Base-by-base conservation (phyloP, 306 rosid genomes). In the Sicyos edulis region DNA sequence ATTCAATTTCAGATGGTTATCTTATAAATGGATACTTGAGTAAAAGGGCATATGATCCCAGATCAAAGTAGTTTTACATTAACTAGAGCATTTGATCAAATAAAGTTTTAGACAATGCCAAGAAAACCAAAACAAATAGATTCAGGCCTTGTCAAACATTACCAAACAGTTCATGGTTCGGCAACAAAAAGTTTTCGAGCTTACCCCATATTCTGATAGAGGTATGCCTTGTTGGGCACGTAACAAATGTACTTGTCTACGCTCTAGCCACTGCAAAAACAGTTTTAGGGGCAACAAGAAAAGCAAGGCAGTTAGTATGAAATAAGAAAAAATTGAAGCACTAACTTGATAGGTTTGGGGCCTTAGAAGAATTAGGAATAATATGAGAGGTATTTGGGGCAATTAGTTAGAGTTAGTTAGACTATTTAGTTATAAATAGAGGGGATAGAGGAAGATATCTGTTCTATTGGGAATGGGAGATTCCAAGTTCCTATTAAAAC, bases 171-270 rank as follows among this genome's bases (percentile, higher is more conserved):
- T 16, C 26, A 8, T 8, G 13, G 53, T 54, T 72, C 42, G 32
- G 58, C 20, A 9, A 15, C 11, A 71, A 59, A 16, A 70, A 26
- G 24, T 62, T 61, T 4, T 32, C 44, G 72, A 71, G 24, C 85
- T 82, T 78, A 91, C 99, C 84, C 97, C 99, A 74, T 87, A 87
- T 76, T 93, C 99, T 15, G 99, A 91, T 29, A 93, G 78, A 32
- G 99, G 99, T 64, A 93, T 88, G 44, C 99, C 99, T 78, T 93
- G 97, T 70, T 93, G 99, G 29, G 97, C 97, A 69, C 96, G 99
- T 73, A 93, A 54, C 56, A 82, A 77, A 86, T 88, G 97, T 67
- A 96, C 99, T 76, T 91, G 88, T 76, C 99, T 86, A 82, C 99
- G 88, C 16, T 85, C 75, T 89, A 89, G 76, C 99, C 99, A 93